Percentiles rank a stretch among this genome's conserved stretches.
Evolutionary conservation across 2,329 filamentous ascomycete species (phyloP).

Genomic region (Metarhizium sp.): DNA sequence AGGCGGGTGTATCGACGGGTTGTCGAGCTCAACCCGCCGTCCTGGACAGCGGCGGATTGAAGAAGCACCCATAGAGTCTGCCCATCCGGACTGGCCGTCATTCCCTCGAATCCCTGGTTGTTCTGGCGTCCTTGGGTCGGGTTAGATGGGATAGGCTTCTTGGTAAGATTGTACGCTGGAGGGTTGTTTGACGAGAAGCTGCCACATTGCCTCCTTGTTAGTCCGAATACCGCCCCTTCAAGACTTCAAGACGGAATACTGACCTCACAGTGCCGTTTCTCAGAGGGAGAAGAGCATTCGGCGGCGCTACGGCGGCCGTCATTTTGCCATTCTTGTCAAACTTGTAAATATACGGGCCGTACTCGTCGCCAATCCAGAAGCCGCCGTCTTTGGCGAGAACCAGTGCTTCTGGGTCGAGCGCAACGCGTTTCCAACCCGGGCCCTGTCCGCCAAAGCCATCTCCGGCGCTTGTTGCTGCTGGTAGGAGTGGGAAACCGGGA

Average conservation of each 20-base stretch:
- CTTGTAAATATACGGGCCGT: constrained; percentile 61
- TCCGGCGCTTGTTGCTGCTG: constrained; percentile 53
- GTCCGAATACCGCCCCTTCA: not conserved
- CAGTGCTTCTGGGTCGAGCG: constrained; percentile 58
- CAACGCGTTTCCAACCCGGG: constrained; percentile 47
- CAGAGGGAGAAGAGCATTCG: constrained; percentile 52
- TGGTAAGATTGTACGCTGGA: constrained; percentile 45
- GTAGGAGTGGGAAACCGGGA: constrained; percentile 50
- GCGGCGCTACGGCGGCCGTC: constrained; percentile 54
- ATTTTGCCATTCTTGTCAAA: constrained; percentile 51
- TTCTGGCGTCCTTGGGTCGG: constrained; percentile 56
- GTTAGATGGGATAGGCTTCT: constrained; percentile 41
- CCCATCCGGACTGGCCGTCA: constrained; percentile 54
- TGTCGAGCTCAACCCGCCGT: constrained; percentile 14
- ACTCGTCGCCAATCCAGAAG: constrained; percentile 65
- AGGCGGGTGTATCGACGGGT: constrained; percentile 50
- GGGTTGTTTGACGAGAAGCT: constrained; percentile 57
- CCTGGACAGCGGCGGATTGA: constrained; percentile 46
- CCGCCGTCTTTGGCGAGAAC: constrained; percentile 48
- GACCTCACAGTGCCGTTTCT: constrained; percentile 42
- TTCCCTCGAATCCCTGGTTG: constrained; percentile 67
- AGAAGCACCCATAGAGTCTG: constrained; percentile 55
- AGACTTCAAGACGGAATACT: not conserved
- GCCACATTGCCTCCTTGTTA: not conserved
- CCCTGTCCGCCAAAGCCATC: constrained; percentile 58